Evolutionary conservation across 1,139 yeast genomes (phyloP).

Genomic region (Martiniozyma asiatica): DNA sequence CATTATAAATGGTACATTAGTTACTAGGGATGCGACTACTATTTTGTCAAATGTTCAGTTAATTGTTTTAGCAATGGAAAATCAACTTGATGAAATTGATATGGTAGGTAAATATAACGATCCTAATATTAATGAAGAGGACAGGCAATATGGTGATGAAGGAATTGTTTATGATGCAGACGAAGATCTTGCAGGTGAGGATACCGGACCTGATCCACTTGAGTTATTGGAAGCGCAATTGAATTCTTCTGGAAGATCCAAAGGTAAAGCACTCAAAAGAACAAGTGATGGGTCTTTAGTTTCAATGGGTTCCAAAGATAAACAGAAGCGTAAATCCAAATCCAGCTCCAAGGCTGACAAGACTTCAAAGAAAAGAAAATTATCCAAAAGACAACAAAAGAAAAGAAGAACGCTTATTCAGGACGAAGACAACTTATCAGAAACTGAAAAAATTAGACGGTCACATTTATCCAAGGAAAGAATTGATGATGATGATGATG

Average conservation of each 20-base stretch:
- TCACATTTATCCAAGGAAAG: slow-evolving; percentile 36
- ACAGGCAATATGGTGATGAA: slow-evolving; percentile 8
- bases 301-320: slow-evolving; percentile 6
- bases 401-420: slow-evolving; percentile 8
- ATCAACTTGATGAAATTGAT: slow-evolving; percentile 15
- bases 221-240: slow-evolving; percentile 18
- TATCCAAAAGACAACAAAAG: slow-evolving; percentile 6
- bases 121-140: slow-evolving; percentile 6
- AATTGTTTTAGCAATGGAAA: slow-evolving; percentile 11
- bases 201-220: slow-evolving; percentile 12
- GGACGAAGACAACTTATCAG: slow-evolving; percentile 9
- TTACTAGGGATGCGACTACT: slow-evolving; percentile 6
- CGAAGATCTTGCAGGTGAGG: slow-evolving; percentile 12
- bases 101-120: slow-evolving; percentile 12
- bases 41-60: slow-evolving; percentile 7
- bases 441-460: slow-evolving; percentile 7
- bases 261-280: slow-evolving; percentile 16
- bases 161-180: slow-evolving; percentile 7
- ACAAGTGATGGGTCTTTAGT: slow-evolving; percentile 8
- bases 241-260: slow-evolving; percentile 10
- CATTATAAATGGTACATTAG: slow-evolving; percentile 12
- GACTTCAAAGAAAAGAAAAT: slow-evolving; percentile 8
- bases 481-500: slow-evolving; percentile 53
- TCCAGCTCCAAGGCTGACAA: background rate
- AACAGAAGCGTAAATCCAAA: background rate